A percentile compares a stretch with the other conserved stretches of the same genome.
Evolutionary conservation across 352 stramenopile genomes (phyloP).

Genomic region (Achlya hypogyna): DNA sequence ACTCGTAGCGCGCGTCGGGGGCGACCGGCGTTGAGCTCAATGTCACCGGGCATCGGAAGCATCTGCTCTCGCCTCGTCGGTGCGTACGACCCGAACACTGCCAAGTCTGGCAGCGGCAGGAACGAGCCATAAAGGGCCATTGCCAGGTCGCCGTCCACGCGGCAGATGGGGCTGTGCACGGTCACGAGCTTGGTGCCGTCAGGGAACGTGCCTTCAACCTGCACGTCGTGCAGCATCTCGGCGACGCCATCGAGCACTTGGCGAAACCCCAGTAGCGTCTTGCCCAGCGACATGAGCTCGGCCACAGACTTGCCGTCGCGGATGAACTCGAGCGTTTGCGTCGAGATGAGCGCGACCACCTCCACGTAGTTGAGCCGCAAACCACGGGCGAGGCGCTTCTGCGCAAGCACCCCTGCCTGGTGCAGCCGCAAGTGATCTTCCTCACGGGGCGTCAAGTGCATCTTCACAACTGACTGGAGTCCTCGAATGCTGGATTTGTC

Average conservation of each 20-base stretch:
- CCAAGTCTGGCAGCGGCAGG: slow-evolving; percentile 80
- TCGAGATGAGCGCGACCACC: slow-evolving; percentile 88
- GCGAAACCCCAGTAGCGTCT: slow-evolving; percentile 71
- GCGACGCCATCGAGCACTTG: slow-evolving; percentile 92
- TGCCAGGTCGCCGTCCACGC: slow-evolving; percentile 81
- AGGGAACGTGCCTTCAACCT: slow-evolving; percentile 96
- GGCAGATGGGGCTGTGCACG: slow-evolving; percentile 89
- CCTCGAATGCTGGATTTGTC: background rate
- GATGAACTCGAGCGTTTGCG: slow-evolving; percentile 92
- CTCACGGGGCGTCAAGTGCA: slow-evolving; percentile 59
- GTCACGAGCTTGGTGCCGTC: slow-evolving; percentile 97
- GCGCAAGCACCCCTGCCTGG: slow-evolving; percentile 84
- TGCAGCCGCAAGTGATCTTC: slow-evolving; percentile 72
- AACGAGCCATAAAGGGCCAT: slow-evolving; percentile 93
- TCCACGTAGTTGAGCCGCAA: slow-evolving; percentile 92
- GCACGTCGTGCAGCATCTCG: slow-evolving; percentile 86
- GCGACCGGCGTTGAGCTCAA: slow-evolving; percentile 82
- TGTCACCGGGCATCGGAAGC: slow-evolving; percentile 38
- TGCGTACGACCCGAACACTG: slow-evolving; percentile 36
- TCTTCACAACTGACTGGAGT: background rate
- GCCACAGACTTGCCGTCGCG: slow-evolving; percentile 86
- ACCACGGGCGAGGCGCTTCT: slow-evolving; percentile 91
- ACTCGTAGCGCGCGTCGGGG: slow-evolving; percentile 80
- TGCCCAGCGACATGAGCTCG: slow-evolving; percentile 81
- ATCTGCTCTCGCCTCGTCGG: slow-evolving; percentile 43